Conservation (phyloP, 2,329 filamentous ascomycete species). For the Colletotrichum scovillei region DNA sequence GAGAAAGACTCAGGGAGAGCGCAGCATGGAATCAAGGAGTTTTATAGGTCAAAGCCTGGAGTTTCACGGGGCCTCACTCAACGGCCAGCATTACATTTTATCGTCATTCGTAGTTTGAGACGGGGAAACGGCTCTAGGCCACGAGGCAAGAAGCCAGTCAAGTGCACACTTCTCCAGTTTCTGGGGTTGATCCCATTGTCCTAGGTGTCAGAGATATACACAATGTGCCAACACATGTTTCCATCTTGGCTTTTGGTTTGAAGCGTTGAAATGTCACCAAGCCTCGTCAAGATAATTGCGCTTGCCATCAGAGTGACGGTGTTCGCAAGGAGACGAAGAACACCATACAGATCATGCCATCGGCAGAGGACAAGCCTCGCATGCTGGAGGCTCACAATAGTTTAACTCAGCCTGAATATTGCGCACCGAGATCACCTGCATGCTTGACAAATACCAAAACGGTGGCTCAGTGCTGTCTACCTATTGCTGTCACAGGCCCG, state of each 20-base stretch:
- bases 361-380: too few relatives aligned
- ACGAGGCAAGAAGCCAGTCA: too few relatives aligned
- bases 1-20: not conserved
- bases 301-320: too few relatives aligned
- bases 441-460: too few relatives aligned
- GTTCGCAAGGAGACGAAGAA: too few relatives aligned
- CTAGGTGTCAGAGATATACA: not conserved
- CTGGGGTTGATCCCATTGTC: not conserved
- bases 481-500: not conserved
- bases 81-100: not conserved
- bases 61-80: not conserved
- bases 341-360: too few relatives aligned
- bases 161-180: not conserved
- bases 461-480: too few relatives aligned
- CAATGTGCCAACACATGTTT: not conserved
- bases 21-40: slow-evolving; percentile 16
- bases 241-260: too few relatives aligned
- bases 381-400: too few relatives aligned
- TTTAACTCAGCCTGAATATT: not conserved
- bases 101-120: not conserved
- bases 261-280: too few relatives aligned
- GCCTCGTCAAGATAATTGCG: too few relatives aligned
- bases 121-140: not conserved
- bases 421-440: not conserved
- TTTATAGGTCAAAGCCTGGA: slow-evolving; percentile 12